Percentiles rank a stretch among this genome's conserved stretches.
Conservation (phyloP, 1,139 yeast genomes). For the Williopsis jadinii region DNA sequence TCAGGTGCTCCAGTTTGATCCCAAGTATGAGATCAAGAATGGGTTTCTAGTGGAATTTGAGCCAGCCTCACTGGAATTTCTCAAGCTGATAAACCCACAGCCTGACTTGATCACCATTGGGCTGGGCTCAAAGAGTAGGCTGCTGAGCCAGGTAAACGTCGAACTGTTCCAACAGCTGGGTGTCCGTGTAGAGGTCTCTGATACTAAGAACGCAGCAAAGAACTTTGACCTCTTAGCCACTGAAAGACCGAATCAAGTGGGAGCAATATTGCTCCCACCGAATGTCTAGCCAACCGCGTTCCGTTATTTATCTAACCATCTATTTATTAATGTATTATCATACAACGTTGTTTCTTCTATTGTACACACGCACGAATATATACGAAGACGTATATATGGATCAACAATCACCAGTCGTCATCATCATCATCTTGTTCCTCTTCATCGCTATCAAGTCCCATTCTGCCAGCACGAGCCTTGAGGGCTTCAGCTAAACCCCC, state of each 20-base stretch:
- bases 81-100: conserved; percentile 59
- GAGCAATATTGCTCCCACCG: conserved; percentile 13
- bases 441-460: conserved; percentile 65
- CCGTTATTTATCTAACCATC: background rate
- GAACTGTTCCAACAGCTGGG: conserved; percentile 49
- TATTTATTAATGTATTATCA: conserved; percentile 3
- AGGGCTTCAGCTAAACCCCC: conserved; percentile 89
- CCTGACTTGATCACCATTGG: conserved; percentile 76
- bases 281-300: conserved; percentile 3
- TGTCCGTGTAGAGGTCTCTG: conserved; percentile 61
- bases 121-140: conserved; percentile 54
- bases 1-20: conserved; percentile 56
- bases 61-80: conserved; percentile 37
- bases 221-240: conserved; percentile 72
- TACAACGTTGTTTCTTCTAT: too few relatives aligned
- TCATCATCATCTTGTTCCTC: conserved; percentile 73
- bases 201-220: conserved; percentile 61
- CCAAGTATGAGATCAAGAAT: conserved; percentile 26
- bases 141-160: conserved; percentile 50
- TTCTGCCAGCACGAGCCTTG: conserved; percentile 75
- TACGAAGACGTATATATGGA: too few relatives aligned
- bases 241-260: conserved; percentile 47
- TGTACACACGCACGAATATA: too few relatives aligned
- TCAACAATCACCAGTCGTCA: conserved; percentile 11
- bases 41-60: conserved; percentile 40